A percentile compares a stretch with the other conserved stretches of the same genome.
Evolutionary conservation across 805 yeast genomes (phyloP).

Genomic region (Lachancea mirantina): DNA sequence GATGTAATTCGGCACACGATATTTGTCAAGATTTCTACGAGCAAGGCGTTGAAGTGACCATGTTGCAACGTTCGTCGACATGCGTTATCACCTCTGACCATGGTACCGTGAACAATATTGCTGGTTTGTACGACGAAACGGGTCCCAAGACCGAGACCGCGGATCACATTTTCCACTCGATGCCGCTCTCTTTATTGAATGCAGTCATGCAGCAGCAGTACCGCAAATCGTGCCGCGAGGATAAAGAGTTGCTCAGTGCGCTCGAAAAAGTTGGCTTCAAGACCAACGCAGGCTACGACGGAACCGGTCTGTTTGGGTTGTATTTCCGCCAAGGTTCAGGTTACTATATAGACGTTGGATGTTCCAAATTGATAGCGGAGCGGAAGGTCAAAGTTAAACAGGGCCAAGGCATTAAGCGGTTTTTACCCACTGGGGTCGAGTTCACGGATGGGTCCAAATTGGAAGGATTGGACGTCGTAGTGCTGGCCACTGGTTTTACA

Average conservation of each 20-base stretch:
- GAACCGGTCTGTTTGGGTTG: conserved; percentile 37
- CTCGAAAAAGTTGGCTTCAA: conserved; percentile 34
- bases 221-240: conserved; percentile 30
- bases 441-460: conserved; percentile 34
- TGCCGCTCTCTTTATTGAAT: conserved; percentile 33
- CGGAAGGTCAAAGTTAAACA: conserved; percentile 35
- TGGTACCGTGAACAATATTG: conserved; percentile 28
- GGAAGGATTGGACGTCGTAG: conserved; percentile 34
- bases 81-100: conserved; percentile 35
- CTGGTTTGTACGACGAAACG: conserved; percentile 32
- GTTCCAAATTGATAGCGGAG: conserved; percentile 34
- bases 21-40: conserved; percentile 40
- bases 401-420: conserved; percentile 30
- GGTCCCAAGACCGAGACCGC: conserved; percentile 36
- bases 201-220: conserved; percentile 34
- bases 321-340: conserved; percentile 40
- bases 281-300: conserved; percentile 38
- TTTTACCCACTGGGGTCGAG: conserved; percentile 34
- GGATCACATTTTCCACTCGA: conserved; percentile 33
- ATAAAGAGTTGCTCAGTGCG: conserved; percentile 29
- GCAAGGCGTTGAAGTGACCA: conserved; percentile 38
- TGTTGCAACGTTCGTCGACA: conserved; percentile 41
- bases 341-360: conserved; percentile 41
- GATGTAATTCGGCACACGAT: conserved; percentile 42
- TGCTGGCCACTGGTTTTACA: conserved; percentile 40